Conservation (phyloP, 139 green algal species). For the Chlorella ohadii region DNA sequence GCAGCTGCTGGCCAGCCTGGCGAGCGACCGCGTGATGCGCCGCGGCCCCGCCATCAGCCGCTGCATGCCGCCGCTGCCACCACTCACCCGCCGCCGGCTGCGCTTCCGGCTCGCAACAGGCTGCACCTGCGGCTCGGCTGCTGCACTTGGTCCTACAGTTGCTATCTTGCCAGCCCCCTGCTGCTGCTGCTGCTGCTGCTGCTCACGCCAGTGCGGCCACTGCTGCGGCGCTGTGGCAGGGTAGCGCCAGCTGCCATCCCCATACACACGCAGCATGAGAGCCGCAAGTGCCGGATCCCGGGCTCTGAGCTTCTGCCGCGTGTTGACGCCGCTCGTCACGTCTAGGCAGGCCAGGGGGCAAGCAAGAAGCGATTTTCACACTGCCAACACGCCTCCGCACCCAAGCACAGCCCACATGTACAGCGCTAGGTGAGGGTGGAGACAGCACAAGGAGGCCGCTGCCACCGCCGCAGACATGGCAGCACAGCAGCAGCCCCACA, state of each 20-base stretch:
- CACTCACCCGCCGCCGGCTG: neutral
- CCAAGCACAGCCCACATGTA: too few species aligned
- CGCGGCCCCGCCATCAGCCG: neutral
- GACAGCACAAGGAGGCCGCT: neutral
- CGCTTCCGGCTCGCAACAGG: neutral
- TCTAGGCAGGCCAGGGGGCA: conserved; percentile 42
- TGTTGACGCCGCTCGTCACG: conserved; percentile 81
- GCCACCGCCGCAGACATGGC: neutral
- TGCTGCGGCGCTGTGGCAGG: conserved; percentile 40
- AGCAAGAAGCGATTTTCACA: too few species aligned
- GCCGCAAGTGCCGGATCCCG: conserved; percentile 69
- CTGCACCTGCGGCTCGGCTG: neutral
- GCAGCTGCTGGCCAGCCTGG: conserved; percentile 2
- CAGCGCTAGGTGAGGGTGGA: too few species aligned
- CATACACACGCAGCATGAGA: conserved; percentile 63
- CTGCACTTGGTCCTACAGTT: neutral
- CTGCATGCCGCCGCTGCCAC: neutral
- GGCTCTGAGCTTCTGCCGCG: conserved; percentile 56
- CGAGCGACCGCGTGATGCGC: neutral
- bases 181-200: too few species aligned
- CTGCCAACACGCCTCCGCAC: too few species aligned
- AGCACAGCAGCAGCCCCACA: too few species aligned
- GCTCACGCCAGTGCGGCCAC: too few species aligned
- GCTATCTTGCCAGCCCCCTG: too few species aligned
- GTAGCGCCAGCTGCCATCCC: conserved; percentile 72